These are phyloP conservation scores for Harrya chromipes DNA, from an alignment of 768 basidiomycete species.

Conservation along the genomic window DNA sequence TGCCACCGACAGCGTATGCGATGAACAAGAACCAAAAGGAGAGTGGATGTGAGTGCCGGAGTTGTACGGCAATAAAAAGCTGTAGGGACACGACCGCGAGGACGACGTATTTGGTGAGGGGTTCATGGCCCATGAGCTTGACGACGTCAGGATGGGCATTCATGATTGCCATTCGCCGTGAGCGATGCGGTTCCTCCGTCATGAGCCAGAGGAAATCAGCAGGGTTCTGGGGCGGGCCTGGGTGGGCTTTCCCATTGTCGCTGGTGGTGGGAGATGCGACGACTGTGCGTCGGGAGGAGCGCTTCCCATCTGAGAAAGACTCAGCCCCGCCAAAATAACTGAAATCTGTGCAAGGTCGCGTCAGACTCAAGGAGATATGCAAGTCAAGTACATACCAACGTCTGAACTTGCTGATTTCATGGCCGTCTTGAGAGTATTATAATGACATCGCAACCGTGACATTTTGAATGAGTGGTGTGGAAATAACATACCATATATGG, in stretches of 20 bases:
- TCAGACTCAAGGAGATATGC: neutral
- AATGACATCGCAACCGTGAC: neutral
- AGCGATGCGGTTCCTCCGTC: conserved; percentile 97
- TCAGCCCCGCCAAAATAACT: conserved; percentile 86
- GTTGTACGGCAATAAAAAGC: conserved; percentile 54
- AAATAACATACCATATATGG: conserved; percentile 23
- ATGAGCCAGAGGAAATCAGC: conserved; percentile 93
- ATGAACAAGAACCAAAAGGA: conserved; percentile 69
- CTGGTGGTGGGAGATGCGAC: conserved; percentile 38
- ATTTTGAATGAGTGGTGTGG: conserved; percentile 13
- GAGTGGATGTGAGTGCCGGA: conserved; percentile 66
- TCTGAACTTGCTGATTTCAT: conserved; percentile 16
- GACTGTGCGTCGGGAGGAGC: conserved; percentile 51
- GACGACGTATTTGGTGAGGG: conserved; percentile 89
- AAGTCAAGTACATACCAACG: conserved; percentile 17
- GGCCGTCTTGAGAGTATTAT: neutral
- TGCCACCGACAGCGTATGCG: conserved; percentile 89
- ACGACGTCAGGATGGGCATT: conserved; percentile 95
- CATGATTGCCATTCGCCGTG: conserved; percentile 82
- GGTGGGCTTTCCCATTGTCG: conserved; percentile 40
- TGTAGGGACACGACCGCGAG: conserved; percentile 78
- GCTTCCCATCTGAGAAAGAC: conserved; percentile 54
- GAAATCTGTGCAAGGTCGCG: conserved; percentile 48
- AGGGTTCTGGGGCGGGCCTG: conserved; percentile 67
- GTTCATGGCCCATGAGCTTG: conserved; percentile 95